Percentiles rank a stretch among this genome's conserved stretches.
Evolutionary conservation across 805 yeast species (phyloP).

Genomic region (Limtongia smithiae): DNA sequence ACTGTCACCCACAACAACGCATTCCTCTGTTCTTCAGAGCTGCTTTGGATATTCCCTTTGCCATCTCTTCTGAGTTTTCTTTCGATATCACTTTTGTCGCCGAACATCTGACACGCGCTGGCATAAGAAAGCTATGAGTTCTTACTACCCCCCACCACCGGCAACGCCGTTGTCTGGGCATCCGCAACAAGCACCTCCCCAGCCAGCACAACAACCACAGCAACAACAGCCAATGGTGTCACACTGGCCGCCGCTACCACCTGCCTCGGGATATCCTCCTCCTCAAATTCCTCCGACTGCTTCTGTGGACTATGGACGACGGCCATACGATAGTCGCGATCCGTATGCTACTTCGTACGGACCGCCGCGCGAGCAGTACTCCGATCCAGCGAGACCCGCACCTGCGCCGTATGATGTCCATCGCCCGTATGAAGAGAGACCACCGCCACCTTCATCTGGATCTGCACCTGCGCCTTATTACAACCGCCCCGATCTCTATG

Average conservation of each 20-base stretch:
- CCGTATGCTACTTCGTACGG: background rate
- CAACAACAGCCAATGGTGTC: slow-evolving; percentile 2
- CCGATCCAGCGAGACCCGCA: background rate
- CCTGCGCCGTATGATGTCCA: background rate
- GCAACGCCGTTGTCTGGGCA: too few species aligned
- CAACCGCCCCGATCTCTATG: slow-evolving; percentile 5
- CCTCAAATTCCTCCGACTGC: background rate
- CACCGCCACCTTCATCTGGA: background rate
- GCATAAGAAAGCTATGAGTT: slow-evolving; percentile 21
- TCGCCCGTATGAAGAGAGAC: slow-evolving; percentile 1
- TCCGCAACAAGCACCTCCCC: slow-evolving; percentile 20
- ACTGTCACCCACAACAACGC: too few species aligned
- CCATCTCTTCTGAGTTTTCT: too few species aligned
- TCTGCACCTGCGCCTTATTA: slow-evolving; percentile 1
- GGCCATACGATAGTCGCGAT: background rate
- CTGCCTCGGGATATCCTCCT: background rate
- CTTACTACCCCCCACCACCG: slow-evolving; percentile 22
- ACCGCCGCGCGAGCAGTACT: background rate
- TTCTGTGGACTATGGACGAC: background rate
- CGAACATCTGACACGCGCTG: too few species aligned
- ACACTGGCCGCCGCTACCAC: slow-evolving; percentile 1
- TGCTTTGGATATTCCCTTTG: too few species aligned
- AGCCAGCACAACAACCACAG: slow-evolving; percentile 3
- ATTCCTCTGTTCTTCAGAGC: too few species aligned
- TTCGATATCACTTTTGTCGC: too few species aligned